Evolutionary conservation across 768 basidiomycete species (phyloP).

Genomic region (Cystobasidium ongulense): DNA sequence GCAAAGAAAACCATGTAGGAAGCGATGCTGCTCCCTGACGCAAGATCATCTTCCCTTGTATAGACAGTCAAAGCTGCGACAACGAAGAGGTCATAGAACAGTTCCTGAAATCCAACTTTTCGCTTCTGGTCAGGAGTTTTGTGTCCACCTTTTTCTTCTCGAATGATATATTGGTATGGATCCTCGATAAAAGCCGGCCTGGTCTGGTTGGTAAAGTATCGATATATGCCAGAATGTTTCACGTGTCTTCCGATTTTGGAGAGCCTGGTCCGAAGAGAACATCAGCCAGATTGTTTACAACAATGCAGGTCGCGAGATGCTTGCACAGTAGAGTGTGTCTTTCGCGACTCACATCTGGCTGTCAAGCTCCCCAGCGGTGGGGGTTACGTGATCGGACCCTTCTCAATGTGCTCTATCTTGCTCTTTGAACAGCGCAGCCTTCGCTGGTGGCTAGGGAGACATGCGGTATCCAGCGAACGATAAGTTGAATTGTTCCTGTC

Average conservation of each 20-base stretch:
- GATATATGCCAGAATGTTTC: neutral
- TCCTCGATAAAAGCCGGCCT: neutral
- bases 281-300: neutral
- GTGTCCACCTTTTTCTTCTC: neutral
- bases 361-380: neutral
- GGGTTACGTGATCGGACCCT: neutral
- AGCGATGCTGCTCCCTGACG: neutral
- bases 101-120: constrained; percentile 6
- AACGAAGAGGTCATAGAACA: constrained; percentile 22
- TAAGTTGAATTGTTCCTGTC: no score
- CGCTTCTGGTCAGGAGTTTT: neutral
- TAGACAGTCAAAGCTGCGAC: constrained; percentile 14
- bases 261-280: neutral
- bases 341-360: neutral
- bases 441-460: no score
- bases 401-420: neutral
- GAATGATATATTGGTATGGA: neutral
- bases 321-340: neutral
- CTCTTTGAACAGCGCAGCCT: no score
- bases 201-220: neutral
- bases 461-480: no score
- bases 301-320: no score
- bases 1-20: constrained; percentile 21
- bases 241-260: neutral
- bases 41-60: constrained; percentile 5